A percentile compares a stretch with the other conserved stretches of the same genome.
Evolutionary conservation across 495 filamentous ascomycete genomes (phyloP).

Genomic region (Penicillium paradoxum): DNA sequence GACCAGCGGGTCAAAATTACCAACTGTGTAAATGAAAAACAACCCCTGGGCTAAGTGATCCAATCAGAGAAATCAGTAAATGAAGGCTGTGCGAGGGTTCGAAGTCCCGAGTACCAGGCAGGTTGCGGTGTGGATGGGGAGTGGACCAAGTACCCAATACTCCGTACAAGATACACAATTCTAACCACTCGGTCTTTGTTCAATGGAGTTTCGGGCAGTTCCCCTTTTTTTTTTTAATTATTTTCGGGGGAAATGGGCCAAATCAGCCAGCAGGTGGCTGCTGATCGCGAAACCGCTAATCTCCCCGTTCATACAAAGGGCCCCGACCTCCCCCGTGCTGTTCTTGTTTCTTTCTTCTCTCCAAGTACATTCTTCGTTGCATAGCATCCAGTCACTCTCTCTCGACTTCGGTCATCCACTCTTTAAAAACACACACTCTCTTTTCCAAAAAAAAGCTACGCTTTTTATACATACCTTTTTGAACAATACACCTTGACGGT

Average conservation of each 20-base stretch:
- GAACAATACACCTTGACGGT: slow-evolving; percentile 33
- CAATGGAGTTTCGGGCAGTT: slow-evolving; percentile 1
- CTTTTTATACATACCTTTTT: slow-evolving; percentile 19
- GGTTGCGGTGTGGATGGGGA: slow-evolving; percentile 5
- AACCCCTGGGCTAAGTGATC: background rate
- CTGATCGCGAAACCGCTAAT: slow-evolving; percentile 39
- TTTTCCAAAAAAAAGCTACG: slow-evolving; percentile 28
- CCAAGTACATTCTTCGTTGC: slow-evolving; percentile 39
- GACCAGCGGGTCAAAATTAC: slow-evolving; percentile 11
- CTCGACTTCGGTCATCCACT: slow-evolving; percentile 55
- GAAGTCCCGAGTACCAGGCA: slow-evolving; percentile 1
- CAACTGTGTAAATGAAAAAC: background rate
- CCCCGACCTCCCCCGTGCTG: slow-evolving; percentile 24
- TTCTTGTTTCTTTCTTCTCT: slow-evolving; percentile 27
- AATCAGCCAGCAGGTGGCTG: background rate
- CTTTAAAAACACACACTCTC: slow-evolving; percentile 48
- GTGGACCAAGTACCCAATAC: slow-evolving; percentile 5
- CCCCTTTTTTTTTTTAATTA: slow-evolving; percentile 22
- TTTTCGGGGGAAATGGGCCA: background rate
- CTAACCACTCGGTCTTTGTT: background rate
- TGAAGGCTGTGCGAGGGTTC: background rate
- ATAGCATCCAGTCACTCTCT: slow-evolving; percentile 35
- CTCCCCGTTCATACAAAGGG: slow-evolving; percentile 46
- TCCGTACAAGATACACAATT: too few species aligned
- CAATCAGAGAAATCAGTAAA: background rate